Evolutionary conservation across 495 filamentous ascomycete species (phyloP).

Genomic region (Penicillium manginii): DNA sequence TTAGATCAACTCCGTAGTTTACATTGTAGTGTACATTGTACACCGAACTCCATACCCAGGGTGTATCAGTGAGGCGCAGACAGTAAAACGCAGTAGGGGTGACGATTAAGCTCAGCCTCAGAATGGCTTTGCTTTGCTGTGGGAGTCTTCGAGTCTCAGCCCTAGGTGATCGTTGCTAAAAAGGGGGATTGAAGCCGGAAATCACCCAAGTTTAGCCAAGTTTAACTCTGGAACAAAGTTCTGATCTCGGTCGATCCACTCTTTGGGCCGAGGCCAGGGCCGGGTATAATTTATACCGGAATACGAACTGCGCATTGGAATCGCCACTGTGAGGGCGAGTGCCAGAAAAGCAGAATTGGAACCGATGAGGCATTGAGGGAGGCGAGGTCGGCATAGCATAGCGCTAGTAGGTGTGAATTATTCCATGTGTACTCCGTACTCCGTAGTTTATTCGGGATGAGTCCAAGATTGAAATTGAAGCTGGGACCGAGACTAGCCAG

Average conservation of each 20-base stretch:
- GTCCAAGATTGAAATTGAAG: too few species aligned
- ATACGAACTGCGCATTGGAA: too few species aligned
- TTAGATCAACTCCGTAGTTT: neutral
- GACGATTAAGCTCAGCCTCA: conserved; percentile 23
- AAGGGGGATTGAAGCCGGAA: conserved; percentile 11
- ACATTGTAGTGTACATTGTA: too few species aligned
- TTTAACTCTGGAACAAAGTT: conserved; percentile 15
- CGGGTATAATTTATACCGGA: conserved; percentile 22
- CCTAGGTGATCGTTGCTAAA: conserved; percentile 24
- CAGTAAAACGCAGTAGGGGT: neutral
- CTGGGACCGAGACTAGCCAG: too few species aligned
- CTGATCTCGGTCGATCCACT: conserved; percentile 25
- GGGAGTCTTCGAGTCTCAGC: conserved; percentile 16
- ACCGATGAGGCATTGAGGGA: too few species aligned
- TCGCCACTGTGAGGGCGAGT: too few species aligned
- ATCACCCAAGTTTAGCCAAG: neutral
- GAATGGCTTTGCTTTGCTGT: neutral
- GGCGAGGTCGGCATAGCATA: too few species aligned
- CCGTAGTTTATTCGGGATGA: too few species aligned
- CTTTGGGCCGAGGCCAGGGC: conserved; percentile 1
- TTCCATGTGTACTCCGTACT: too few species aligned
- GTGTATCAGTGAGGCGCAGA: conserved; percentile 20
- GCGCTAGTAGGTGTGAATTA: too few species aligned
- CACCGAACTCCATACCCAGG: too few species aligned
- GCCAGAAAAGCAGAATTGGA: too few species aligned